Evolutionary conservation across 2,329 filamentous ascomycete genomes (phyloP), one percentile per base, ranked within the genome.

Genomic region (Fusarium torreyae): DNA sequence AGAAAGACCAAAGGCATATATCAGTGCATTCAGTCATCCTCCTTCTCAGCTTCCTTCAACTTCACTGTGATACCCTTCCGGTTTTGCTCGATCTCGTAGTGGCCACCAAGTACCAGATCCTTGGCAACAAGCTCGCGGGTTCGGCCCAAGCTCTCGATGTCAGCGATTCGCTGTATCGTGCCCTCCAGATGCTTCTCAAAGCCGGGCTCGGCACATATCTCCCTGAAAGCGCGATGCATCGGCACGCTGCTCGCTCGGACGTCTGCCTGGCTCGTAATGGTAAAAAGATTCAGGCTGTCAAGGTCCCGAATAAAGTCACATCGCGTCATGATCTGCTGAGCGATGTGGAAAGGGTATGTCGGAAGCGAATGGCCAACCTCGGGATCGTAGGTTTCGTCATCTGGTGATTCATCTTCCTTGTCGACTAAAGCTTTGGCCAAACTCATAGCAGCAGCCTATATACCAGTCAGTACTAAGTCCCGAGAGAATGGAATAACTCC

Each of bases 81-180:
- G 34, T 78, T 79, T 58, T 77, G 78, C 49, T 80, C 76, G 65
- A 95, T 86, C 66, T 89, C 86, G 77, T 97, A 98, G 78, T 91
- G 91, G 3, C 94, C 94, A 14, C 92, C 90, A 33, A 94, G 84
- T 75, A 96, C 95, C 39, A 98, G 84, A 79, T 98, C 96, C 83
- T 99, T 99, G 69, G 97, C 92, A 2, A 97, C 97, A 53, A 99
- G 79, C 81, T 99, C 96, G 66, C 95, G 89, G n/a, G 96, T 99
- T 67, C 96, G 86, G 36, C 94, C 95, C 66, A 99, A 85, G 75
- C 91, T 94, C 84, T 99, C 96, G 77, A 99, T 99, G 69, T 92
- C 94, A n/a, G 86, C 82, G 71, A 99, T 99, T 22, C 96, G 88
- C 61, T 95, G 87, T 24, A 97, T 83, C 0, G 96, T 98, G 5